A percentile compares a stretch with the other conserved stretches of the same genome.
These are phyloP conservation scores for Malus hybrid DNA, from an alignment of 331 rosid genomes.

Conservation along the genomic window DNA sequence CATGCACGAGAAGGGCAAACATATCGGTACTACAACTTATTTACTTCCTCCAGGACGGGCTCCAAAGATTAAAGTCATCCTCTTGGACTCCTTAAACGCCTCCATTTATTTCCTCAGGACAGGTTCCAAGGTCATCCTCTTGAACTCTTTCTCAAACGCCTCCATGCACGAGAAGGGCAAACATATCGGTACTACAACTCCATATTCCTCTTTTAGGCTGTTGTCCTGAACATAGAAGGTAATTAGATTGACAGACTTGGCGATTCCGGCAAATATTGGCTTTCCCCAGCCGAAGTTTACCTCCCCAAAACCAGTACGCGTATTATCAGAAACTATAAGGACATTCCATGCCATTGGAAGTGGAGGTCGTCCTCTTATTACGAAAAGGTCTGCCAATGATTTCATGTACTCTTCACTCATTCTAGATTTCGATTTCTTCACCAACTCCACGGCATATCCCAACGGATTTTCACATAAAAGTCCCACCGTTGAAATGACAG, in stretches of 20 bases:
- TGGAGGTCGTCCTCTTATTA: constrained; percentile 15
- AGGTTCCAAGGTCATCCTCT: neutral
- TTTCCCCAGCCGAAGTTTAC: constrained; percentile 44
- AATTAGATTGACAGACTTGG: constrained; percentile 10
- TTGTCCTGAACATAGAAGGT: constrained; percentile 16
- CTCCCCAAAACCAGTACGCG: constrained; percentile 1
- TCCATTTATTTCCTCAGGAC: neutral
- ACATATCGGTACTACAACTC: neutral
- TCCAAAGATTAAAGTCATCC: too few relatives aligned
- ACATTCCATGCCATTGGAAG: neutral
- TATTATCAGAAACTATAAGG: constrained; percentile 20
- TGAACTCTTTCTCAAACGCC: neutral
- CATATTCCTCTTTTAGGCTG: constrained; percentile 2
- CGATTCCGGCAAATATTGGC: constrained; percentile 18
- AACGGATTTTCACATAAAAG: constrained; percentile 1
- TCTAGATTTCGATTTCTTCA: constrained; percentile 17
- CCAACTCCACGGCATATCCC: constrained; percentile 22
- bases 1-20: neutral
- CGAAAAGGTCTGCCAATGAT: constrained; percentile 23
- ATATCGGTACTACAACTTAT: neutral
- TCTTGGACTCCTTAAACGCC: too few relatives aligned
- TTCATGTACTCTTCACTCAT: constrained; percentile 26
- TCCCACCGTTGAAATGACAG: constrained; percentile 11
- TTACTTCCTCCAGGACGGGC: too few relatives aligned
- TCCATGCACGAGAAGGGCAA: constrained; percentile 1